These are phyloP conservation scores for Dinochytrium kinnereticum DNA, from an alignment of 371 early-diverging fungal species.

Conservation along the genomic window DNA sequence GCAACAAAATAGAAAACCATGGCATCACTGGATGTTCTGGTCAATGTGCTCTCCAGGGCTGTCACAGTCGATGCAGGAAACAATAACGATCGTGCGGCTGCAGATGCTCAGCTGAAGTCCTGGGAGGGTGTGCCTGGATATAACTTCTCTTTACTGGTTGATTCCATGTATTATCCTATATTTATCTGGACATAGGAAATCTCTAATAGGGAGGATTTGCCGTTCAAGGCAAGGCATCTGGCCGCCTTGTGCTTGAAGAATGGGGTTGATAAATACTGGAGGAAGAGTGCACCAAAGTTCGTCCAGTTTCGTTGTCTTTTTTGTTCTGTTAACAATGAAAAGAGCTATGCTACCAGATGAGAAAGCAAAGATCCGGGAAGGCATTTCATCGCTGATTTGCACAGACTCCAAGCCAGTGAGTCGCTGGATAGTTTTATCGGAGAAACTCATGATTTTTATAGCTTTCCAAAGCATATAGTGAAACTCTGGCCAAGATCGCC, in stretches of 20 bases:
- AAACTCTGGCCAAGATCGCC: constrained; percentile 77
- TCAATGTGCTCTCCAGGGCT: neutral
- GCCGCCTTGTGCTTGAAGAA: constrained; percentile 86
- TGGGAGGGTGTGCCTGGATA: constrained; percentile 80
- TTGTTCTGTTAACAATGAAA: constrained; percentile 1
- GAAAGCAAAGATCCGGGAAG: constrained; percentile 67
- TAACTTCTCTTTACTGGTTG: constrained; percentile 75
- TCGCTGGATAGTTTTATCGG: neutral
- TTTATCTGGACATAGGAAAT: constrained; percentile 79
- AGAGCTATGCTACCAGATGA: constrained; percentile 74
- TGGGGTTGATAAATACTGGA: constrained; percentile 89
- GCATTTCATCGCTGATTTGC: constrained; percentile 63
- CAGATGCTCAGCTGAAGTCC: constrained; percentile 72
- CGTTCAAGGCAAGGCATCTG: constrained; percentile 73
- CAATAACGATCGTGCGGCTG: constrained; percentile 27
- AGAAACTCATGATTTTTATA: constrained; percentile 30
- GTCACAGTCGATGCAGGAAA: neutral
- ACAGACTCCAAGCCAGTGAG: constrained; percentile 72
- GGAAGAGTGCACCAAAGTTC: constrained; percentile 78
- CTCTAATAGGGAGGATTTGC: constrained; percentile 68
- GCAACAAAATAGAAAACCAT: neutral
- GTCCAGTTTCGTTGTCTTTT: too few relatives aligned
- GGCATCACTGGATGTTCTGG: neutral
- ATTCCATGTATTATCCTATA: neutral
- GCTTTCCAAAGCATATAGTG: constrained; percentile 78